Conservation (phyloP, 1,284 basidiomycete genomes). For the Ceratobasidium sp. region DNA sequence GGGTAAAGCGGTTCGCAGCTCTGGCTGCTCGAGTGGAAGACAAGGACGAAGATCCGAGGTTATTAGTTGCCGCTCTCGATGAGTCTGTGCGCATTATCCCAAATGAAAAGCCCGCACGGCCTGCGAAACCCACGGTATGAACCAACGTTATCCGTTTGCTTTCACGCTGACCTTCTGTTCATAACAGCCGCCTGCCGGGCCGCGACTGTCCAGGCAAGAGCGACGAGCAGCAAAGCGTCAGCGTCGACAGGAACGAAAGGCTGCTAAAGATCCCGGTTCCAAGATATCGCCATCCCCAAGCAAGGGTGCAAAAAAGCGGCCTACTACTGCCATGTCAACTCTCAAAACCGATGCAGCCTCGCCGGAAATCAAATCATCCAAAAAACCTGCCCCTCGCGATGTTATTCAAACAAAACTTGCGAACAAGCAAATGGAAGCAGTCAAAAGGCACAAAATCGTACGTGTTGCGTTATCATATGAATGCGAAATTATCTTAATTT, state of each 20-base stretch:
- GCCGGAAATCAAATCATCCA: not conserved
- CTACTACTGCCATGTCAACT: no score
- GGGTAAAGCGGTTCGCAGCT: constrained; percentile 64
- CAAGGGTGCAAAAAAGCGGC: not conserved
- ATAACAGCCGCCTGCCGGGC: constrained; percentile 2
- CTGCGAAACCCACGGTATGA: not conserved
- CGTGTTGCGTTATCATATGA: not conserved
- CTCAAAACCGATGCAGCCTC: not conserved
- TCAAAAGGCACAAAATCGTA: constrained; percentile 38
- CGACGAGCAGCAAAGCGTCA: constrained; percentile 34
- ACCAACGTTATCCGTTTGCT: not conserved
- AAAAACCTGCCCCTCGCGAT: not conserved
- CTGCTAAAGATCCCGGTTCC: not conserved
- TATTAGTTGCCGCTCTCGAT: constrained; percentile 38
- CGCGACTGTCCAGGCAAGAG: constrained; percentile 17
- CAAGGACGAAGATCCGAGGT: constrained; percentile 28
- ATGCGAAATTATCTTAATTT: not conserved
- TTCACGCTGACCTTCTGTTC: not conserved
- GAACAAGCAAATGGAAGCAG: constrained; percentile 7
- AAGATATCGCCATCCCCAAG: not conserved
- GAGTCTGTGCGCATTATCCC: constrained; percentile 28
- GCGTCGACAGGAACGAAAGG: constrained; percentile 35
- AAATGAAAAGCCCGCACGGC: not conserved
- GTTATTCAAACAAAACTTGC: constrained; percentile 33
- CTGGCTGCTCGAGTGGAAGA: constrained; percentile 32